Percentiles rank a stretch among this genome's conserved stretches.
These are phyloP conservation scores for Fusarium sublunatum DNA, from an alignment of 2,329 filamentous ascomycete species.

Conservation along the genomic window DNA sequence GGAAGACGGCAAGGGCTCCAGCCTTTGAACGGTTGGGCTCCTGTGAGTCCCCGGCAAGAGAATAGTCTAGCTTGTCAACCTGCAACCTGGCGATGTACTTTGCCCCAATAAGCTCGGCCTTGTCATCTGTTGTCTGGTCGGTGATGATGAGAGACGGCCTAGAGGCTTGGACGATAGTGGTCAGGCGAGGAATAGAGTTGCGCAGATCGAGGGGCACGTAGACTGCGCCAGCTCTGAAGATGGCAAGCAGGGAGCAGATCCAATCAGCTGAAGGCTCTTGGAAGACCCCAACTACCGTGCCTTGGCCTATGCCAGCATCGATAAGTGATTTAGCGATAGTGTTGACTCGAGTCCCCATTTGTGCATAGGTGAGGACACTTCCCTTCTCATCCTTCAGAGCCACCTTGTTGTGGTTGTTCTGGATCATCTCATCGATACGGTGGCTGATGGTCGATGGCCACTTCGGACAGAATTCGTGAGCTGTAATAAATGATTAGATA, in stretches of 20 bases:
- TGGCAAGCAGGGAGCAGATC: slow-evolving; percentile 3
- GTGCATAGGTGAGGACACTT: neutral
- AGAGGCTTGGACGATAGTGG: neutral
- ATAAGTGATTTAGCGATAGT: neutral
- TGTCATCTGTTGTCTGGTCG: neutral
- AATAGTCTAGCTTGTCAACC: neutral
- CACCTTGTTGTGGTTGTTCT: neutral
- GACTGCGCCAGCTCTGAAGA: neutral
- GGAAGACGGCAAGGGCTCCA: neutral
- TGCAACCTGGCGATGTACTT: neutral
- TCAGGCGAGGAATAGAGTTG: neutral
- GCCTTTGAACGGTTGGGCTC: neutral
- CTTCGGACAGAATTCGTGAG: neutral
- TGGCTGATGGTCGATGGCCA: neutral
- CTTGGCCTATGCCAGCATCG: neutral
- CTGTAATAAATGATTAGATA: neutral
- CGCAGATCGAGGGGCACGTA: neutral
- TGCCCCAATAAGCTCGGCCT: neutral
- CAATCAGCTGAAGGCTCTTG: neutral
- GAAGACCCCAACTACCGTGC: neutral
- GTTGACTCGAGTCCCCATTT: neutral
- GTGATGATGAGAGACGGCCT: neutral
- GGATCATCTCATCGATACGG: neutral
- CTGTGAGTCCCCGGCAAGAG: too few relatives aligned
- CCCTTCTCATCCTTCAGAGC: neutral